These are phyloP conservation scores for Cladosporium halotolerans DNA, from an alignment of 2,329 filamentous ascomycete genomes.

Conservation along the genomic window DNA sequence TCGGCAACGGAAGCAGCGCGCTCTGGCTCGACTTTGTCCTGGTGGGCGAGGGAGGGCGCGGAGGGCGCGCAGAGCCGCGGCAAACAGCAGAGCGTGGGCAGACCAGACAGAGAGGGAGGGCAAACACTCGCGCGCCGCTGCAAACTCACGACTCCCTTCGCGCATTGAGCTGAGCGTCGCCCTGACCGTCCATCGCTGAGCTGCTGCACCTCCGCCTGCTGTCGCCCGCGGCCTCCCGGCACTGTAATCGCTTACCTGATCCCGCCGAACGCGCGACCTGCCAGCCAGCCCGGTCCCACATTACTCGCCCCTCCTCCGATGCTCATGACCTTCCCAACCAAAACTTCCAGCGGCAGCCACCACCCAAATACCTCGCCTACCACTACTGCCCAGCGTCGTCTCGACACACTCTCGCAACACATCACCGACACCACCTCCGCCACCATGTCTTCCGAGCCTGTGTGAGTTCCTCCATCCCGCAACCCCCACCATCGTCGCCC, in stretches of 20 bases:
- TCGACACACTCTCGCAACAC: constrained; percentile 6
- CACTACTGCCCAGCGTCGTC: constrained; percentile 2
- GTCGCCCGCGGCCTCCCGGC: too few relatives aligned
- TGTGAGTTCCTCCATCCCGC: constrained; percentile 20
- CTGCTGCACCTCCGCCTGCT: too few relatives aligned
- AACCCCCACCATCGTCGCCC: constrained; percentile 10
- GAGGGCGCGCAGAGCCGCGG: too few relatives aligned
- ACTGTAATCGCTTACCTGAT: constrained; percentile 6
- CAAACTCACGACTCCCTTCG: too few relatives aligned
- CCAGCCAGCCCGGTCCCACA: constrained; percentile 2
- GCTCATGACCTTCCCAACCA: constrained; percentile 3
- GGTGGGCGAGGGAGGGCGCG: too few relatives aligned
- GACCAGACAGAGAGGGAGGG: too few relatives aligned
- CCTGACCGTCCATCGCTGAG: too few relatives aligned
- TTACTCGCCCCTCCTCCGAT: neutral
- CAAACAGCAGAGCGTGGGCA: too few relatives aligned
- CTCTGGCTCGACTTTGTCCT: neutral
- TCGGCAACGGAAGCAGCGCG: constrained; percentile 5
- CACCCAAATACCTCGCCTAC: constrained; percentile 3
- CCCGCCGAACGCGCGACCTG: neutral
- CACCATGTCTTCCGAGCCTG: constrained; percentile 26
- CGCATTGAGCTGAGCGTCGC: too few relatives aligned
- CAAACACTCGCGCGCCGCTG: too few relatives aligned
- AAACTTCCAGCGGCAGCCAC: neutral
- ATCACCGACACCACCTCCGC: constrained; percentile 10